A percentile compares a stretch with the other conserved stretches of the same genome.
Evolutionary conservation across 345 rosid genomes (phyloP).

Genomic region (Raphanus raphanistrum): DNA sequence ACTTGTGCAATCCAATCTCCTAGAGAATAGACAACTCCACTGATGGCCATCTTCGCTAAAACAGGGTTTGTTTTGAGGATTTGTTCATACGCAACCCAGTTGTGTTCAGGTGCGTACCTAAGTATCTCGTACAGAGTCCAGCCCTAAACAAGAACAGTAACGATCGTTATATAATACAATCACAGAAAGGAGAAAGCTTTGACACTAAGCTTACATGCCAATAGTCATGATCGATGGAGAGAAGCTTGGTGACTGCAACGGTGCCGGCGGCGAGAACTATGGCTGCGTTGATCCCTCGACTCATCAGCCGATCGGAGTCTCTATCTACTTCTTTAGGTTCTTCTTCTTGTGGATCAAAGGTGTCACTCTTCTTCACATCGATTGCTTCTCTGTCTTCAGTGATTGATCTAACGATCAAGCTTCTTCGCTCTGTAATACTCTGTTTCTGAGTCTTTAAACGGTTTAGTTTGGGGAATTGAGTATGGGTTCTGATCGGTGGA

Average conservation of each 20-base stretch:
- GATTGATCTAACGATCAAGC: conserved; percentile 50
- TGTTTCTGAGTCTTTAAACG: conserved; percentile 20
- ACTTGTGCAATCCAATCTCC: conserved; percentile 99
- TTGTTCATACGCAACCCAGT: conserved; percentile 91
- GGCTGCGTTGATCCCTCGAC: conserved; percentile 68
- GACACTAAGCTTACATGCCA: conserved; percentile 78
- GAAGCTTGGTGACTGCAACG: conserved; percentile 68
- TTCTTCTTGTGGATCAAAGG: conserved; percentile 29
- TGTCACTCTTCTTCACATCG: conserved; percentile 30
- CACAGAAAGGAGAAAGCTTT: conserved; percentile 15
- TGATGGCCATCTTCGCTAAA: conserved; percentile 92
- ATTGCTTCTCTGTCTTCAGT: conserved; percentile 55
- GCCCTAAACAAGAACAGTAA: conserved; percentile 49
- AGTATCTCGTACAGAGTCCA: conserved; percentile 91
- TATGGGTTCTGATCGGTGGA: conserved; percentile 13
- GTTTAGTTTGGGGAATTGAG: not conserved
- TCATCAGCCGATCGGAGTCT: conserved; percentile 42
- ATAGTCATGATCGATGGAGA: conserved; percentile 83
- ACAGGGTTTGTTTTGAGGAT: conserved; percentile 84
- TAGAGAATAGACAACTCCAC: conserved; percentile 78
- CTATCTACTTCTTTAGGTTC: conserved; percentile 15
- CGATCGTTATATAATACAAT: not conserved
- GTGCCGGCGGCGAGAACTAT: conserved; percentile 85
- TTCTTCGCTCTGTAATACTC: conserved; percentile 31
- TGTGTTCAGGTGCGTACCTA: conserved; percentile 83